These are phyloP conservation scores for Melanogaster broomeanus DNA, from an alignment of 768 basidiomycete species.

Conservation along the genomic window DNA sequence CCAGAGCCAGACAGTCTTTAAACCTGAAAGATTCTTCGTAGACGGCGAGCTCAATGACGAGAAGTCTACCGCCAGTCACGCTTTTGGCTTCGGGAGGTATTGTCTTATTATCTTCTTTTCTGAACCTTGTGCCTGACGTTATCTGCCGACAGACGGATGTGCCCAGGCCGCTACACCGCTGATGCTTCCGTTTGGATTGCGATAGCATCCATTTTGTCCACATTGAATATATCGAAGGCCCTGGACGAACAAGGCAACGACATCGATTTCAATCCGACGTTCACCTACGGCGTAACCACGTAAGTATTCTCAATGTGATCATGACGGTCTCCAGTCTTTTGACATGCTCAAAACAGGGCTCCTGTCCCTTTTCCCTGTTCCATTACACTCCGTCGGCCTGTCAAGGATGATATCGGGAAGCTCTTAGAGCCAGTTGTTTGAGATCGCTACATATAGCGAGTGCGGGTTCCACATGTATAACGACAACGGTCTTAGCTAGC, in stretches of 20 bases:
- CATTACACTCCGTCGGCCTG: constrained; percentile 3
- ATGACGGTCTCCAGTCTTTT: too few species aligned
- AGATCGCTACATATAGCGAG: too few species aligned
- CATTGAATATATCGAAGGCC: constrained; percentile 25
- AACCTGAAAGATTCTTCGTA: constrained; percentile 32
- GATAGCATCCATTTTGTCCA: constrained; percentile 27
- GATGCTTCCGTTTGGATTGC: constrained; percentile 29
- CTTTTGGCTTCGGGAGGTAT: constrained; percentile 28
- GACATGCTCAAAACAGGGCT: constrained; percentile 2
- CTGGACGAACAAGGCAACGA: constrained; percentile 27
- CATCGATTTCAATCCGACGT: constrained; percentile 18
- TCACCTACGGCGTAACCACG: constrained; percentile 13
- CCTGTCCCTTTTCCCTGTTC: constrained; percentile 14
- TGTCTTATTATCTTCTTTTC: background rate
- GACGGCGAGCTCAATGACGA: constrained; percentile 8
- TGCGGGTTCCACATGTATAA: too few species aligned
- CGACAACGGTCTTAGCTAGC: too few species aligned
- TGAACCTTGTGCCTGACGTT: background rate
- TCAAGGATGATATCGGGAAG: constrained; percentile 4
- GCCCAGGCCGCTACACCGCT: constrained; percentile 29
- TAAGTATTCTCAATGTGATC: background rate
- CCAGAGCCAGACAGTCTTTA: constrained; percentile 27
- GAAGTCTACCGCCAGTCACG: background rate
- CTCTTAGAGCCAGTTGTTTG: background rate
- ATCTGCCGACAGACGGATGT: constrained; percentile 17